Base-by-base conservation (phyloP, 805 yeast genomes). In the Monosporozyma solicola region DNA sequence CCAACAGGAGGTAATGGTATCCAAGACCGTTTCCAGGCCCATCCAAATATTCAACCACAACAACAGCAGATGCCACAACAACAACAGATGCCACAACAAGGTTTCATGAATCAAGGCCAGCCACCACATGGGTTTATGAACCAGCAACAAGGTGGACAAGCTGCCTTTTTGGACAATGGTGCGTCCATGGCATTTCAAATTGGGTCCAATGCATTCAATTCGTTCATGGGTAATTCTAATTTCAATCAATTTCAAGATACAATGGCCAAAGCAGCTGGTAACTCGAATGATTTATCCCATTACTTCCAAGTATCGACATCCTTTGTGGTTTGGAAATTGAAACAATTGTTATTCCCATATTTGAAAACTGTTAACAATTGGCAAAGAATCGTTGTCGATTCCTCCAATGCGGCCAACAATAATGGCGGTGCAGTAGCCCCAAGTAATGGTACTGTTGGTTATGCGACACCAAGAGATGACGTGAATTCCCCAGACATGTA, bases 401-500 rank as follows among this genome's bases (percentile, higher is more conserved):
- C 25, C 5, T 50, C 37, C 25, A 43, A 25, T 35, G 37, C 27
- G 5, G 29, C 29, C 7, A 27, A 27, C 29, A 20, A 20, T 31
- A 6, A 9, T 4, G 39, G 39, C 20, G 16, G 37, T 24, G 32
- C n/a, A 15, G 35, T n/a, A 11, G 8, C 25, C 11, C 37, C 32
- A 9, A 35, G 55, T n/a, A 57, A 54, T 29, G 57, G 59, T 27
- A 46, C 53, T 3, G 47, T 56, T 9, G 41, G 55, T 3, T 67
- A 62, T 50, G 51, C 88, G 2, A 82, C 87, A 10, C 97, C 99
- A 15, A 71, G 79, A 47, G 87, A 86, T 56, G 99, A 94, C 66
- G 76, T 85, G 54, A 94, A 95, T 64, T 95, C 98, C 0, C 99
- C 99, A 2, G 99, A 94, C 67, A 78, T 94, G 74, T 94, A 94